Percentiles rank a stretch among this genome's conserved stretches.
Conservation (phyloP, 2,329 filamentous ascomycete species). For the Orbilia brochopaga region DNA sequence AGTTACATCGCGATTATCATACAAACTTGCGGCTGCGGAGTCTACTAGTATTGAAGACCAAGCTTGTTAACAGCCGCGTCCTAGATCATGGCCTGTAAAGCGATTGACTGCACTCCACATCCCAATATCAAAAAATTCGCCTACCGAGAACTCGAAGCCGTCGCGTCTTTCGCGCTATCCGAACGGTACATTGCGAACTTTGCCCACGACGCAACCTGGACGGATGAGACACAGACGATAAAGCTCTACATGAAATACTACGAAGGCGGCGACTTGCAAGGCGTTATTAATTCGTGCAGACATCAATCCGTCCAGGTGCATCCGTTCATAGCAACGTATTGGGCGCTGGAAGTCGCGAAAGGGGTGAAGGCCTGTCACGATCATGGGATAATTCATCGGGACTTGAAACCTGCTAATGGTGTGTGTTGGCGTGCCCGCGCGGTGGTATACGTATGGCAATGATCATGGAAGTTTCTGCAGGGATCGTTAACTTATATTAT, state of each 20-base stretch:
- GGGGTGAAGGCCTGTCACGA: constrained; percentile 41
- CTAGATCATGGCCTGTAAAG: constrained; percentile 42
- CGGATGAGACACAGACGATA: constrained; percentile 16
- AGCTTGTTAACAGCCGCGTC: background rate
- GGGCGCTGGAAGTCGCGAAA: constrained; percentile 33
- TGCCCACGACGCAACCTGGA: constrained; percentile 15
- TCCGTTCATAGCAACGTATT: constrained; percentile 37
- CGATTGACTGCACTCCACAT: constrained; percentile 18
- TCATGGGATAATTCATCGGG: constrained; percentile 33
- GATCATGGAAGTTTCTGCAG: too few species aligned
- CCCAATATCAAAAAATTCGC: constrained; percentile 7
- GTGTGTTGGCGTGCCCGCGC: too few species aligned
- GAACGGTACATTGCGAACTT: constrained; percentile 37
- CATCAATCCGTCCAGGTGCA: constrained; percentile 15
- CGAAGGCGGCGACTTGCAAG: constrained; percentile 29
- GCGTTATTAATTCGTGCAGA: constrained; percentile 15
- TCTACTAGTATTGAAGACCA: too few species aligned
- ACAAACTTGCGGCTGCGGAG: too few species aligned
- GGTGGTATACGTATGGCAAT: too few species aligned
- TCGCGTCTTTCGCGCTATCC: constrained; percentile 17
- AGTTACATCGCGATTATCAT: too few species aligned
- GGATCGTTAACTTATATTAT: too few species aligned
- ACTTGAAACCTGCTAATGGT: constrained; percentile 34
- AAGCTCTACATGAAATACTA: constrained; percentile 33
- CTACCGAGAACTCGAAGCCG: constrained; percentile 20